Conservation (phyloP, 2,329 filamentous ascomycete species). For the Phyllosticta paracitricarpa region DNA sequence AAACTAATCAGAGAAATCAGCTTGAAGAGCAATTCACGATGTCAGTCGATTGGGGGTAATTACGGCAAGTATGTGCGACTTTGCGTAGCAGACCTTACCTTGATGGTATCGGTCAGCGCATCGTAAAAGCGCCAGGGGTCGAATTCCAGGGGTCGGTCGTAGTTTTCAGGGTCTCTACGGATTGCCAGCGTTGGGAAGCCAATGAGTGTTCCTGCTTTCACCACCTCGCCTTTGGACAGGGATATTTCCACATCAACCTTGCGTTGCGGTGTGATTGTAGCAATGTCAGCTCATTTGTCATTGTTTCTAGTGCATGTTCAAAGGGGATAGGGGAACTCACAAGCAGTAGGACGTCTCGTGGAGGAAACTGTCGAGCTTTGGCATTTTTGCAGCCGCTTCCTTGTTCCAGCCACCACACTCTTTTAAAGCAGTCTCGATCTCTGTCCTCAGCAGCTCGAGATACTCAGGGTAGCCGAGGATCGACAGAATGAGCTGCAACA, state of each 20-base stretch:
- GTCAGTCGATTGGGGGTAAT: background rate
- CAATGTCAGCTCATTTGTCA: too few relatives aligned
- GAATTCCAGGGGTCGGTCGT: background rate
- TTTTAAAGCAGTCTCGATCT: background rate
- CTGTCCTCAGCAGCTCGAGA: background rate
- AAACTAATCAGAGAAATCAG: background rate
- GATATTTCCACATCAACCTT: background rate
- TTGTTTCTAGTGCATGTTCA: background rate
- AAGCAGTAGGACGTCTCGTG: background rate
- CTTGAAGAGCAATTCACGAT: background rate
- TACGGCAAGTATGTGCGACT: background rate
- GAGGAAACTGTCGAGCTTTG: constrained; percentile 2
- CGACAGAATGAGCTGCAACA: background rate
- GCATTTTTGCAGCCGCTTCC: background rate
- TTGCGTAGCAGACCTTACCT: background rate
- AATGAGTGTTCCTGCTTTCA: background rate
- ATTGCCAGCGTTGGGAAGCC: background rate
- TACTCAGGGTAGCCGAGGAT: background rate
- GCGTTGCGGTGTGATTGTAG: background rate
- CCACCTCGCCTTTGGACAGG: background rate
- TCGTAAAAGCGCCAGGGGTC: background rate
- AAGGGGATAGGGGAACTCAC: background rate
- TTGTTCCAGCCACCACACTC: background rate
- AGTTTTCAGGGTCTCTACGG: background rate
- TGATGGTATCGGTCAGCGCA: background rate